A percentile compares a stretch with the other conserved stretches of the same genome.
phyloP scores from a whole-genome alignment of 2,329 filamentous ascomycete genomes.

The Trichoderma cornu-damae region DNA sequence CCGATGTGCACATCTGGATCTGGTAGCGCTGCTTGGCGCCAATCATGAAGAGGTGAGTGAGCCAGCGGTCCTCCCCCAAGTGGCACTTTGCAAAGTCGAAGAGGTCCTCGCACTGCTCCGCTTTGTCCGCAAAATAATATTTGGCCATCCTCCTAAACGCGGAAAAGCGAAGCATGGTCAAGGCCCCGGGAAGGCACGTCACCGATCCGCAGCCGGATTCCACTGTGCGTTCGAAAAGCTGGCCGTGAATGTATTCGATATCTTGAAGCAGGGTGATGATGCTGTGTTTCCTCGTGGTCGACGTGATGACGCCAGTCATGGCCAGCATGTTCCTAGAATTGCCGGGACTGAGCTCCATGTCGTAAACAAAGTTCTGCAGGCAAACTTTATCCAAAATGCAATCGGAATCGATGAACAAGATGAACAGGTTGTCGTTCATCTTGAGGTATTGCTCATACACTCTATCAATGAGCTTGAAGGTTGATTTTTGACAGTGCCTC shows the following conservation, averaged over 20 bases:
- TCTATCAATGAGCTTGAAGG: slow-evolving; percentile 88
- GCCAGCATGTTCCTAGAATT: slow-evolving; percentile 90
- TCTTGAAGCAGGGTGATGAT: slow-evolving; percentile 91
- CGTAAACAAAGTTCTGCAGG: slow-evolving; percentile 95
- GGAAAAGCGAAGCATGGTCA: slow-evolving; percentile 93
- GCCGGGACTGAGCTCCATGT: slow-evolving; percentile 95
- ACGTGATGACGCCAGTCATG: slow-evolving; percentile 96
- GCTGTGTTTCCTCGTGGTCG: slow-evolving; percentile 81
- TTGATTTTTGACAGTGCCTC: slow-evolving; percentile 86
- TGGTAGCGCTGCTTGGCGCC: slow-evolving; percentile 88
- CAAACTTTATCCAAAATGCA: slow-evolving; percentile 89
- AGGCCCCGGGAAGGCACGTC: slow-evolving; percentile 88
- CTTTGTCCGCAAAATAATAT: slow-evolving; percentile 97
- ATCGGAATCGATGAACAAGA: slow-evolving; percentile 96
- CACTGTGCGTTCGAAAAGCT: slow-evolving; percentile 91
- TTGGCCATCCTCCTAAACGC: slow-evolving; percentile 96
- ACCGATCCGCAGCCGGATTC: slow-evolving; percentile 92
- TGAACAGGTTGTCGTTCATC: slow-evolving; percentile 85
- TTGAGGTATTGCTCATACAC: slow-evolving; percentile 84
- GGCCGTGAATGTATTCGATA: slow-evolving; percentile 97
- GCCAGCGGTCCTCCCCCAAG: slow-evolving; percentile 90
- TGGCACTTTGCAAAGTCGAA: slow-evolving; percentile 97
- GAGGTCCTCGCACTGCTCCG: slow-evolving; percentile 88
- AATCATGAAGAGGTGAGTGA: slow-evolving; percentile 99
- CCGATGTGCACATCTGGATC: slow-evolving; percentile 95